Evolutionary conservation across 208 protist species (phyloP).

Genomic region (Trypanosoma boissoni): DNA sequence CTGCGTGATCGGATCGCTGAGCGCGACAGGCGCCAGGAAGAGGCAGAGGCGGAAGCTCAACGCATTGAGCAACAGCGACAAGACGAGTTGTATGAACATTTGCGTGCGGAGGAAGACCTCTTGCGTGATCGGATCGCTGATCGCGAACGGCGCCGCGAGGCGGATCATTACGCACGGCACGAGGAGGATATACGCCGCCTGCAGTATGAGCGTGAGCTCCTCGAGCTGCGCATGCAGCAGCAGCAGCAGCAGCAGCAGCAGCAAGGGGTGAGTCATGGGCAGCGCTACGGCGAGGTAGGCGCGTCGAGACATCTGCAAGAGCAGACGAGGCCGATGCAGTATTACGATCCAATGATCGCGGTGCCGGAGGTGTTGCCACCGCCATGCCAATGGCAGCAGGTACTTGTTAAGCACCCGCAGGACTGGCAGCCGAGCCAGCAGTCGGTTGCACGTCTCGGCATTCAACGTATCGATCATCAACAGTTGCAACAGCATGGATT

Average conservation of each 20-base stretch:
- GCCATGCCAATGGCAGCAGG: too few relatives aligned
- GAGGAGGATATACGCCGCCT: constrained; percentile 4
- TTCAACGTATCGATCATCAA: too few relatives aligned
- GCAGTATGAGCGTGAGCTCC: constrained; percentile 50
- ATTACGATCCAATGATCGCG: neutral
- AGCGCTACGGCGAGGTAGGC: neutral
- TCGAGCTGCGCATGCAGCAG: constrained; percentile 21
- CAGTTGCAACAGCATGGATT: too few relatives aligned
- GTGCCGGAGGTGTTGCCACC: too few relatives aligned
- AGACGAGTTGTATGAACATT: constrained; percentile 15
- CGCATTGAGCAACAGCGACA: constrained; percentile 12
- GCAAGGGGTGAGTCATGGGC: neutral
- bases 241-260: constrained; percentile 13
- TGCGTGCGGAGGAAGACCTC: constrained; percentile 30
- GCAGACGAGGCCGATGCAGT: neutral
- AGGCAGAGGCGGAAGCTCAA: constrained; percentile 11
- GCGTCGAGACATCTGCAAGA: neutral
- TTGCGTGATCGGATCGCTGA: too few relatives aligned
- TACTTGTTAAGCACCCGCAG: too few relatives aligned
- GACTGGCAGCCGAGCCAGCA: too few relatives aligned
- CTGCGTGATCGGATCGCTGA: constrained; percentile 38
- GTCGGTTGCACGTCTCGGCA: too few relatives aligned
- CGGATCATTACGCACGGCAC: neutral
- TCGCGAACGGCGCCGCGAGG: constrained; percentile 28
- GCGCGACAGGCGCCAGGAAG: constrained; percentile 12